Base-by-base conservation (phyloP, 208 protist species). In the Wallacemonas rigidus region DNA sequence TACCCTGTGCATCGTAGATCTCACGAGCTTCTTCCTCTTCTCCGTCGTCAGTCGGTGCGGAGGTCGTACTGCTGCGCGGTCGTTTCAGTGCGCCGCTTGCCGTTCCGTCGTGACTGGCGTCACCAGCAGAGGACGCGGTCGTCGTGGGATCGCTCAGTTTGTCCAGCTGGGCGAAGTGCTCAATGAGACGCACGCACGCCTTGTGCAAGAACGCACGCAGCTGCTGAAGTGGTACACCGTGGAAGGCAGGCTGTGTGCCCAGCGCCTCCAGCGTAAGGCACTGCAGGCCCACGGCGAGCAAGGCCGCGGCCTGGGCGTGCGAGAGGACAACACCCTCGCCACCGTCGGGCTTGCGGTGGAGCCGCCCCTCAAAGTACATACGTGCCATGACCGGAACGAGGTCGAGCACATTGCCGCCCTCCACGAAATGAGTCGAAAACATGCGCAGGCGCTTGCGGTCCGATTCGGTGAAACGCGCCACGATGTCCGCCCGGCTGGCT, bases 341-440 rank as follows among this genome's bases (percentile, higher is more conserved):
- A 39, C 91, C 88, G 67, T 94, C 89, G 2, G 90, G 89, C 2
- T 79, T 54, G 3, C 75, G 77, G 68, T 86, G 77, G 15, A 95
- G 69, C n/a, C 43, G 54, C 40, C 87, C 77, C 15, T 69, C 74
- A 82, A 99, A 99, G 81, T 97, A 98, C 12, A 98, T 50, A 64
- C 79, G 69, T 15, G 98, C 97, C 9, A 99, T 47, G 39, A 64
- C 43, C 7, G 98, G 98, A 5, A 99, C 47, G 2, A 99, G 79
- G 74, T 99, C 98, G 3, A 99, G 75, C 58, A 99, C 89, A 12
- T 99, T 94, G 65, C 98, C 98, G 41, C 88, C 78, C 76, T 99
- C 98, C 1, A 99, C 85, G 53, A 99, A 91, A 11, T 96, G 93
- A 7, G 84, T 91, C 7, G 95, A 80, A 67, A 97, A 99, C 3